Conservation (phyloP, 352 stramenopile genomes). For the Blastocystis sp. region DNA sequence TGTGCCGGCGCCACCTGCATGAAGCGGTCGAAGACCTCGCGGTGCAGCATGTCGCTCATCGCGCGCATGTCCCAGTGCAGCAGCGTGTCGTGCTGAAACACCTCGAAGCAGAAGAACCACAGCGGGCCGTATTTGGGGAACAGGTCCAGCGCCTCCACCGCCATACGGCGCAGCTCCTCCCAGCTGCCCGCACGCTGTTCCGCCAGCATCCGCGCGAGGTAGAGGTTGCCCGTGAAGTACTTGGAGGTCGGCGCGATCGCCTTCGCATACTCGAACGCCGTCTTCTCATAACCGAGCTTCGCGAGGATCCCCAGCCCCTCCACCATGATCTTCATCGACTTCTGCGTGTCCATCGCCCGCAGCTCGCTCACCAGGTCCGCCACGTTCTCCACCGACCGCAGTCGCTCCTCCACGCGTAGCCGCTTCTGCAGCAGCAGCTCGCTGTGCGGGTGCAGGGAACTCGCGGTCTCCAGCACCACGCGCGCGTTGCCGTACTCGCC, state of each 20-base stretch:
- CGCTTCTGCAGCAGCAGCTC: conserved; percentile 67
- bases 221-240: conserved; percentile 69
- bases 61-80: neutral
- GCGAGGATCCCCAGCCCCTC: conserved; percentile 73
- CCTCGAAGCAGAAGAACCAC: conserved; percentile 74
- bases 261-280: conserved; percentile 62
- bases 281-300: conserved; percentile 67
- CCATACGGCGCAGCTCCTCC: conserved; percentile 66
- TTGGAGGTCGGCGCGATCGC: conserved; percentile 59
- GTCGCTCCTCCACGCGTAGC: conserved; percentile 71
- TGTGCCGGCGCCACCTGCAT: neutral
- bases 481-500: conserved; percentile 66
- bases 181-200: conserved; percentile 65
- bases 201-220: conserved; percentile 71
- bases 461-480: conserved; percentile 68
- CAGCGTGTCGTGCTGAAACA: conserved; percentile 64
- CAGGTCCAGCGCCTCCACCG: conserved; percentile 68
- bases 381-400: conserved; percentile 65
- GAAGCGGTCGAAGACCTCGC: neutral
- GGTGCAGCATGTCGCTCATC: neutral
- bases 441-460: conserved; percentile 67
- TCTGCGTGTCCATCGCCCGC: conserved; percentile 68
- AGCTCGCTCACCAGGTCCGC: conserved; percentile 67
- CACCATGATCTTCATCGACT: conserved; percentile 73
- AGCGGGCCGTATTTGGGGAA: conserved; percentile 74